These are phyloP conservation scores for Huntiella omanensis DNA, from an alignment of 2,329 filamentous ascomycete genomes.

Conservation along the genomic window DNA sequence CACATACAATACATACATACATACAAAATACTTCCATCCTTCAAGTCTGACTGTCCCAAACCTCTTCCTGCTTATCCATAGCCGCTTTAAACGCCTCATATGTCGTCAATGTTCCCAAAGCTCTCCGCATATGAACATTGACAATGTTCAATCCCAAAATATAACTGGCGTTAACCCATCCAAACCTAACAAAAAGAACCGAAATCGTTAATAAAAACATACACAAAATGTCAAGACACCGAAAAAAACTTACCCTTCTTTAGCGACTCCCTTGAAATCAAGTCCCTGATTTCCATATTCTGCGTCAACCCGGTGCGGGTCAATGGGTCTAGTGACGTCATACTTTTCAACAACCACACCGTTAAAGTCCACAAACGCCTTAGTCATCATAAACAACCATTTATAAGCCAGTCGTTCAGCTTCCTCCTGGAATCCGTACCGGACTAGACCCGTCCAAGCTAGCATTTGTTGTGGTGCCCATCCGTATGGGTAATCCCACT, in stretches of 20 bases:
- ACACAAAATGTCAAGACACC: not conserved
- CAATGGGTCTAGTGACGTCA: slow-evolving; percentile 75
- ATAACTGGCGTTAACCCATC: slow-evolving; percentile 97
- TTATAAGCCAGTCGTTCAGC: slow-evolving; percentile 82
- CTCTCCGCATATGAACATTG: slow-evolving; percentile 73
- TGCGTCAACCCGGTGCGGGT: slow-evolving; percentile 84
- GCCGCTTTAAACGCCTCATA: slow-evolving; percentile 69
- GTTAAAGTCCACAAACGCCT: slow-evolving; percentile 96
- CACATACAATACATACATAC: not conserved
- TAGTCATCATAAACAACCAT: slow-evolving; percentile 97
- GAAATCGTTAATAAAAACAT: slow-evolving; percentile 15
- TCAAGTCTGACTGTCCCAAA: slow-evolving; percentile 12
- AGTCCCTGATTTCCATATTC: slow-evolving; percentile 95
- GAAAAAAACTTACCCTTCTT: slow-evolving; percentile 60
- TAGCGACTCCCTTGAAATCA: slow-evolving; percentile 88
- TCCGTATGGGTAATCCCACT: slow-evolving; percentile 97
- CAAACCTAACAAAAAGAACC: slow-evolving; percentile 44
- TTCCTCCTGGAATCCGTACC: slow-evolving; percentile 82
- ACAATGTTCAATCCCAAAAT: slow-evolving; percentile 82
- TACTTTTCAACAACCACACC: slow-evolving; percentile 98
- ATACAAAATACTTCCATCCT: not conserved
- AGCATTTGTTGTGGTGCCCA: slow-evolving; percentile 99
- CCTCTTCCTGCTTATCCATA: slow-evolving; percentile 33
- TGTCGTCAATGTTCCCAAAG: slow-evolving; percentile 70
- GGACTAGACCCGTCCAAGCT: slow-evolving; percentile 80